phyloP scores from a whole-genome alignment of 2,329 filamentous ascomycete species.

The Madurella mycetomatis region DNA sequence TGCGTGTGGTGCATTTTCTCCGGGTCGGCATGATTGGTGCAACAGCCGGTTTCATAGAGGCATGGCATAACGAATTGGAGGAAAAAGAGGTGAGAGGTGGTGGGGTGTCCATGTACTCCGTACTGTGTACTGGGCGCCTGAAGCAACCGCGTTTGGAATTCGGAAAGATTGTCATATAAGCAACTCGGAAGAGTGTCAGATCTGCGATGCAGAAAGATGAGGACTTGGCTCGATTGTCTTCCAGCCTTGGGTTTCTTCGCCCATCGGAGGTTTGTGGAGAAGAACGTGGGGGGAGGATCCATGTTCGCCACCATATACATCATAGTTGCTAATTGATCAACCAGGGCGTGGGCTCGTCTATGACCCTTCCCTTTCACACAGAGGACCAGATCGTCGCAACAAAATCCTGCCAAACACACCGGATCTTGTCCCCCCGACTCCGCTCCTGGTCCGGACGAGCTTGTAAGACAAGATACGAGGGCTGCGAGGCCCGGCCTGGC shows the following conservation, averaged over 20 bases:
- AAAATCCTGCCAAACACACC: too few relatives aligned
- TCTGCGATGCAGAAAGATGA: not conserved
- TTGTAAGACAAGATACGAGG: not conserved
- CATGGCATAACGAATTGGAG: not conserved
- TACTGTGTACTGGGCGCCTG: not conserved
- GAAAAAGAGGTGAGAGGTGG: not conserved
- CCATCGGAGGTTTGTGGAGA: too few relatives aligned
- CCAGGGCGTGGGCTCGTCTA: too few relatives aligned
- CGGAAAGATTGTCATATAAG: not conserved
- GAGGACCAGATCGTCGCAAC: too few relatives aligned
- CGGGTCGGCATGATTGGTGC: not conserved
- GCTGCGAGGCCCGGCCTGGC: too few relatives aligned
- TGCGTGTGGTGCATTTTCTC: not conserved
- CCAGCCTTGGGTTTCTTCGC: not conserved
- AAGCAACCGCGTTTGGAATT: not conserved
- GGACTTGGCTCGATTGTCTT: not conserved
- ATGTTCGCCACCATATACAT: too few relatives aligned
- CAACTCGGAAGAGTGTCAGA: not conserved
- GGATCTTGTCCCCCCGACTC: too few relatives aligned
- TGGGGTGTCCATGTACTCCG: too few relatives aligned
- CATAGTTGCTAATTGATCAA: too few relatives aligned
- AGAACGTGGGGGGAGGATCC: too few relatives aligned
- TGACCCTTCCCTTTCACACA: too few relatives aligned
- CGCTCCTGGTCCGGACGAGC: too few relatives aligned
- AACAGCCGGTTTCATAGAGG: slow-evolving; percentile 8